Evolutionary conservation across 345 rosid species (phyloP).

Genomic region (Linum lewisii): DNA sequence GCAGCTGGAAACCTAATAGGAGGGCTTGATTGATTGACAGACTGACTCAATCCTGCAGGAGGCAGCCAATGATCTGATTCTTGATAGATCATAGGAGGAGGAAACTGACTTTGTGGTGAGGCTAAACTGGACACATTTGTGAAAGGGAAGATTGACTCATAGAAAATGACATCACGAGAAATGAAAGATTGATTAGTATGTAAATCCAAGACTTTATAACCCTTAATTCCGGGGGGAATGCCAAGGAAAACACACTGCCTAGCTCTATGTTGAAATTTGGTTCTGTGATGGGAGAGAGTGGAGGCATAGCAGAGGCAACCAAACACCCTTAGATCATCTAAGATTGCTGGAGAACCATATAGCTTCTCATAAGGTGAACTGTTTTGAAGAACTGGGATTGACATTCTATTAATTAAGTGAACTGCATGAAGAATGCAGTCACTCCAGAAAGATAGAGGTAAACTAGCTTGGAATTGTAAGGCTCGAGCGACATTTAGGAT

Average conservation of each 20-base stretch:
- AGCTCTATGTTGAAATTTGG: background rate
- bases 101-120: background rate
- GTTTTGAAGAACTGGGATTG: background rate
- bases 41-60: too few relatives aligned
- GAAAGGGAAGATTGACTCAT: background rate
- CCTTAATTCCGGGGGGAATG: background rate
- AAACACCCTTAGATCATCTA: background rate
- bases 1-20: too few relatives aligned
- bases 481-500: slow-evolving; percentile 2
- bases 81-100: background rate
- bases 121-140: background rate
- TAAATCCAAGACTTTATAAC: background rate
- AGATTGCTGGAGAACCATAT: background rate
- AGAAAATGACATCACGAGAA: background rate
- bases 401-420: background rate
- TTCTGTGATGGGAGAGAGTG: background rate
- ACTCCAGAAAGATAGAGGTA: background rate
- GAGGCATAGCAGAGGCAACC: background rate
- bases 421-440: background rate
- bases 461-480: background rate
- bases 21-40: too few relatives aligned
- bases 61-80: too few relatives aligned
- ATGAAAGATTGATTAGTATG: background rate
- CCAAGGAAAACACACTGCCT: background rate
- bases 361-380: background rate